Evolutionary conservation across 345 rosid species (phyloP), one percentile per base, ranked within the genome.

Genomic region (Sonneratia alba): DNA sequence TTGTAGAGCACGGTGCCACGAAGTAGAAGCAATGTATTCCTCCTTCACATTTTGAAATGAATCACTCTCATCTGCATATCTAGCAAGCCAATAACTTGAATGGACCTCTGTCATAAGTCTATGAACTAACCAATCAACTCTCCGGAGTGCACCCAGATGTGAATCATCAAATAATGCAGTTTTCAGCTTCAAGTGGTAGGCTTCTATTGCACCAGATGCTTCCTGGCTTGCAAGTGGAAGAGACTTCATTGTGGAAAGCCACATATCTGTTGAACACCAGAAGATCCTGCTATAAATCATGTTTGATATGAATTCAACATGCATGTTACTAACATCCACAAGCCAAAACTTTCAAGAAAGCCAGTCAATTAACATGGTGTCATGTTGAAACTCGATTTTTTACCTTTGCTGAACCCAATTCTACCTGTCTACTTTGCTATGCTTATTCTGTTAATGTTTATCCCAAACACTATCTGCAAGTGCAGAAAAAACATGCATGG

Each of bases 181-280:
- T 85, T 92, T 95, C 67, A 95, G 88, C 87, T 92, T 95, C 53
- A 87, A 87, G 80, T 95, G 99, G 83, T 95, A 95, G 70, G 97
- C 91, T 86, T 92, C 99, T 77, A 90, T 89, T 40, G 99, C 99
- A 73, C 97, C 92, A 36, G 93, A 92, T 76, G 96, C 86, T 82
- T 90, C 99, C 83, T 89, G 98, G 84, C 98, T 95, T 24, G 98
- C 99, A 69, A 95, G 92, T 70, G 98, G 99, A 77, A 90, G 92
- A 75, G 72, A 76, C 84, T 74, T 87, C 77, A 85, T 88, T 67
- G 90, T 81, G 71, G 93, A 88, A 32, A 95, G 94, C 98, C 99
- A 92, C 97, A 92, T 92, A 71, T 87, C 98, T 91, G 90, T 75
- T 12, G 47, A 56, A 74, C 70, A 53, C 32, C 32, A 70, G 15